Evolutionary conservation across 176 grass and related monocot species (phyloP).

Genomic region (Otatea glauca): DNA sequence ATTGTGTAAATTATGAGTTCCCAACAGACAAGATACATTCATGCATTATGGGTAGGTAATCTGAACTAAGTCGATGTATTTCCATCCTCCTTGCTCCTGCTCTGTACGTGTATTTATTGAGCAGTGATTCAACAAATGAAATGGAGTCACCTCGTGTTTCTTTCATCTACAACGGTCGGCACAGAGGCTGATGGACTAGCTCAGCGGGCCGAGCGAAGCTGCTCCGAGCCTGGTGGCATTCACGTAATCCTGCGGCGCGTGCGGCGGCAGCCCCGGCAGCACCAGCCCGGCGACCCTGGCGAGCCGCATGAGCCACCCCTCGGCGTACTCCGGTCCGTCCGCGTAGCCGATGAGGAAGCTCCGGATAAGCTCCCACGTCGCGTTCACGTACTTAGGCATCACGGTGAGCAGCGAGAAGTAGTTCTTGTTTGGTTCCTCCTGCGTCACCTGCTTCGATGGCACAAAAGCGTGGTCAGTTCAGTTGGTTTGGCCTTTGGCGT

Average conservation of each 20-base stretch:
- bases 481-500: neutral
- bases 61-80: neutral
- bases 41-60: neutral
- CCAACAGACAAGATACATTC: neutral
- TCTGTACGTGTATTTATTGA: neutral
- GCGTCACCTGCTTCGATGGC: conserved; percentile 42
- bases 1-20: neutral
- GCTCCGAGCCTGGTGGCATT: conserved; percentile 66
- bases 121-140: too few relatives aligned
- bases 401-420: conserved; percentile 67
- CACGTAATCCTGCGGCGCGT: conserved; percentile 70
- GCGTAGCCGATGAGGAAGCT: conserved; percentile 75
- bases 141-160: too few relatives aligned
- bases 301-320: conserved; percentile 67
- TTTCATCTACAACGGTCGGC: neutral
- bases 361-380: conserved; percentile 68
- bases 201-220: neutral
- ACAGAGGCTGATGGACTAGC: neutral
- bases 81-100: neutral
- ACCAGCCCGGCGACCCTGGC: conserved; percentile 55
- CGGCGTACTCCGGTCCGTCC: conserved; percentile 60
- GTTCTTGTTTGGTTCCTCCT: conserved; percentile 89
- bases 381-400: conserved; percentile 58
- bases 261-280: conserved; percentile 69
- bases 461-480: conserved; percentile 4